Percentiles rank a stretch among this genome's conserved stretches.
Conservation (phyloP, 1,284 basidiomycete species). For the Cutaneotrichosporon mucoides region DNA sequence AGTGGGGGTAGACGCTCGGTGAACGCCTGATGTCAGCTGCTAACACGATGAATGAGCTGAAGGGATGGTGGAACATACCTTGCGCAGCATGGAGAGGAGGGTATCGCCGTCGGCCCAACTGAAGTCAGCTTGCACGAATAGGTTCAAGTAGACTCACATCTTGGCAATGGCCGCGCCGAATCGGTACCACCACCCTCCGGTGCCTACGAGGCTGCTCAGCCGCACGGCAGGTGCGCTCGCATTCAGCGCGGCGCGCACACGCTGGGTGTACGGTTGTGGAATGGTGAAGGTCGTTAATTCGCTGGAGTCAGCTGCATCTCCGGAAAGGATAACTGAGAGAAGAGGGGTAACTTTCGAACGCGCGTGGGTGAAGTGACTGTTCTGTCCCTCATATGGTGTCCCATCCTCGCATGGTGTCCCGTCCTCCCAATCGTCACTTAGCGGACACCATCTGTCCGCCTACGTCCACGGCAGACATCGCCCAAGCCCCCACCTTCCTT, state of each 20-base stretch:
- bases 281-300: constrained; percentile 82
- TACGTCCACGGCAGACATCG: no score
- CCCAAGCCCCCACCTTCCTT: no score
- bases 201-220: constrained; percentile 71
- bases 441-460: no score
- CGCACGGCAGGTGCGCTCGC: constrained; percentile 77
- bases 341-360: no score
- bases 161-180: constrained; percentile 75
- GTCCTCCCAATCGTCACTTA: no score
- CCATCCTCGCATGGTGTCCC: no score
- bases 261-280: constrained; percentile 66
- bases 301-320: constrained; percentile 48
- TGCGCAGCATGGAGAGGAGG: constrained; percentile 58
- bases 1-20: constrained; percentile 69
- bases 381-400: no score
- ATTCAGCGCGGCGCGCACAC: constrained; percentile 76
- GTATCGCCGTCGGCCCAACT: constrained; percentile 17
- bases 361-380: no score
- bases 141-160: constrained; percentile 5
- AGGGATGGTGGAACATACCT: constrained; percentile 50
- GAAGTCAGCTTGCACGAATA: neutral
- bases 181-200: constrained; percentile 83
- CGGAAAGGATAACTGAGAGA: no score
- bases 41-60: no score
- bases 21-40: constrained; percentile 60